Evolutionary conservation across 805 yeast species (phyloP).

Genomic region (Wickerhamomyces pijperi): DNA sequence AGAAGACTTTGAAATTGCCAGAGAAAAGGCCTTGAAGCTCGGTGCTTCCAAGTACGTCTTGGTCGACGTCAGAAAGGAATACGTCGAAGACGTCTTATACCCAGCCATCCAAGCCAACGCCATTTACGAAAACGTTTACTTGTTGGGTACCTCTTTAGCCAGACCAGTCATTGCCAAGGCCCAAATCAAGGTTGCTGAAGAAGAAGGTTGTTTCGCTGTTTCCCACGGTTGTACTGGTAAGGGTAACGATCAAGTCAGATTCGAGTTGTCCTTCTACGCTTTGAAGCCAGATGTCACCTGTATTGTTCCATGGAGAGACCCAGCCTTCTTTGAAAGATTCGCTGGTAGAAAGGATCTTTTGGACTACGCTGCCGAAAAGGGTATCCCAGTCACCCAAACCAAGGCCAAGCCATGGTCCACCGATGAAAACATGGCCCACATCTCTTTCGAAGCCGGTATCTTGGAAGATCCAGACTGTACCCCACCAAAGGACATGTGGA

Average conservation of each 20-base stretch:
- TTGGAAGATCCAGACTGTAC: conserved; percentile 97
- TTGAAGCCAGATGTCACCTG: conserved; percentile 93
- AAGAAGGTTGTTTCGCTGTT: conserved; percentile 97
- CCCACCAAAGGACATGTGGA: conserved; percentile 99
- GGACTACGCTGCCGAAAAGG: conserved; percentile 86
- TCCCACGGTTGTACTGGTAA: conserved; percentile 99
- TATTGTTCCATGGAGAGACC: conserved; percentile 99
- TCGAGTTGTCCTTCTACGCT: conserved; percentile 94
- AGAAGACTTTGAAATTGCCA: conserved; percentile 97
- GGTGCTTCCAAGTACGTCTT: conserved; percentile 95
- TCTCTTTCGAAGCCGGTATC: conserved; percentile 98
- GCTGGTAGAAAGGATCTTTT: conserved; percentile 96
- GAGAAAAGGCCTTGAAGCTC: conserved; percentile 88
- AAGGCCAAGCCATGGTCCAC: conserved; percentile 99
- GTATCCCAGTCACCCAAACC: conserved; percentile 92
- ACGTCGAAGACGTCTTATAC: conserved; percentile 80
- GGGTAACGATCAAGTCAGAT: conserved; percentile 99
- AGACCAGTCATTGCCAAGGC: conserved; percentile 99
- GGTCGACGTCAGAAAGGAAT: conserved; percentile 91
- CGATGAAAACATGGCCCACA: conserved; percentile 98
- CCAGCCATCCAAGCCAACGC: conserved; percentile 98
- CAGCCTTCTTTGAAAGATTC: conserved; percentile 85
- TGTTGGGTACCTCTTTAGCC: conserved; percentile 95
- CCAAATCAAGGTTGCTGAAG: conserved; percentile 92
- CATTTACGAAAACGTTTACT: conserved; percentile 92